A percentile compares a stretch with the other conserved stretches of the same genome.
phyloP scores from a whole-genome alignment of 345 rosid species.

The Euphorbia pulcherrima region DNA sequence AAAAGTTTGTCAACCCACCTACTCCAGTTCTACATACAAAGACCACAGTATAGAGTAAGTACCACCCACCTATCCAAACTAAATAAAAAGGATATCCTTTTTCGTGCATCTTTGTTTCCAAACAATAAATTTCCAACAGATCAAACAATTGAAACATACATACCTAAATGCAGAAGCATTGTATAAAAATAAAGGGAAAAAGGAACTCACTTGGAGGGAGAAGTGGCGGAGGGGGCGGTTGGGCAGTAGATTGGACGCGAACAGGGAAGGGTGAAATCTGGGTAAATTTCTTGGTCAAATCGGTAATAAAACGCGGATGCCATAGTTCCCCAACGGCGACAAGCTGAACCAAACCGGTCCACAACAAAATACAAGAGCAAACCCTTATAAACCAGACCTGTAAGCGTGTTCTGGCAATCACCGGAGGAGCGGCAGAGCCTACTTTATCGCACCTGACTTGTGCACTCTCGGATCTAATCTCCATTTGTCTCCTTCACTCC shows the following conservation, averaged over 20 bases:
- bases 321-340: slow-evolving; percentile 83
- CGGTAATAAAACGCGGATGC: slow-evolving; percentile 58
- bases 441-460: slow-evolving; percentile 60
- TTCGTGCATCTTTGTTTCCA: not conserved
- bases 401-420: slow-evolving; percentile 56
- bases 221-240: slow-evolving; percentile 47
- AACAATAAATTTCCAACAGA: not conserved
- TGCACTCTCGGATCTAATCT: slow-evolving; percentile 69
- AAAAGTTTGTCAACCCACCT: not conserved
- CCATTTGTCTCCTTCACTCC: slow-evolving; percentile 58
- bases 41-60: too few species aligned
- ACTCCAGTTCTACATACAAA: not conserved
- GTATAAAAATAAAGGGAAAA: not conserved
- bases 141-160: not conserved
- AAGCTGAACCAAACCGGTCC: slow-evolving; percentile 97
- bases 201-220: slow-evolving; percentile 44
- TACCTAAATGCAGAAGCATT: not conserved
- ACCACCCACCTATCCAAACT: too few species aligned
- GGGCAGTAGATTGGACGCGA: slow-evolving; percentile 27
- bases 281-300: slow-evolving; percentile 44
- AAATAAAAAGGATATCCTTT: not conserved
- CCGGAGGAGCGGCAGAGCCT: slow-evolving; percentile 31
- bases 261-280: slow-evolving; percentile 36
- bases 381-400: slow-evolving; percentile 84
- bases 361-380: slow-evolving; percentile 83